Conservation (phyloP, 768 basidiomycete genomes). For the Trametes elegans region DNA sequence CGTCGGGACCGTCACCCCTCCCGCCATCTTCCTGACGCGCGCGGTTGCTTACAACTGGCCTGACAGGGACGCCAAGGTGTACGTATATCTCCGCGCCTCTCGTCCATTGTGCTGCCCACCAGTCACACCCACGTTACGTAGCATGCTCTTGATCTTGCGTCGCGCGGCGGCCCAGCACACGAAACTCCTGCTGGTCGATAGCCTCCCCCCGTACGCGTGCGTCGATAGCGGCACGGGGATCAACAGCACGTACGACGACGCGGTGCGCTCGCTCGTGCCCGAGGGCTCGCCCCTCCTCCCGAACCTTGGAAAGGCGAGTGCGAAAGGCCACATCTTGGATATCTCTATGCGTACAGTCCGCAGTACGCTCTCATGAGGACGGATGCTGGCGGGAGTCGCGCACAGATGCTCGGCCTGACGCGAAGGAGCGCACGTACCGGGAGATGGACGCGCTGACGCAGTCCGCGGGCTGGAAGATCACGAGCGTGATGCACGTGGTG, state of each 20-base stretch:
- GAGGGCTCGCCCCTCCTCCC: slow-evolving; percentile 8
- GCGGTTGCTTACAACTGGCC: slow-evolving; percentile 16
- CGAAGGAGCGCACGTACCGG: slow-evolving; percentile 62
- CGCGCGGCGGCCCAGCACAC: slow-evolving; percentile 11
- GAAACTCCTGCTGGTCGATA: slow-evolving; percentile 6
- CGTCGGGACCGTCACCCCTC: slow-evolving; percentile 3
- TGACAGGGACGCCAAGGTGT: slow-evolving; percentile 10
- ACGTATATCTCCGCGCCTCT: not conserved
- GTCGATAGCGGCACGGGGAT: not conserved
- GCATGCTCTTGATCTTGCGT: slow-evolving; percentile 8
- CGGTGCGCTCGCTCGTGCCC: slow-evolving; percentile 8
- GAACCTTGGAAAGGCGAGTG: slow-evolving; percentile 34
- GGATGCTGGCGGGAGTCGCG: not conserved
- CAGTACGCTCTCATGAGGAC: not conserved
- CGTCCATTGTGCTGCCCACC: not conserved
- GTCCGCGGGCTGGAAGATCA: slow-evolving; percentile 63
- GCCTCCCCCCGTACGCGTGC: slow-evolving; percentile 9
- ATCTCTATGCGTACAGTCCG: slow-evolving; percentile 13
- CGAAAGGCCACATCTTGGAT: slow-evolving; percentile 32
- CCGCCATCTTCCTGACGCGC: slow-evolving; percentile 13
- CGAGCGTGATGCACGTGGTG: slow-evolving; percentile 44
- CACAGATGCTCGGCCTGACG: slow-evolving; percentile 64
- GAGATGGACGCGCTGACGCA: slow-evolving; percentile 52
- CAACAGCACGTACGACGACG: not conserved
- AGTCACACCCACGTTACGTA: not conserved